Evolutionary conservation across 768 basidiomycete species (phyloP).

Genomic region (Chiua virens): DNA sequence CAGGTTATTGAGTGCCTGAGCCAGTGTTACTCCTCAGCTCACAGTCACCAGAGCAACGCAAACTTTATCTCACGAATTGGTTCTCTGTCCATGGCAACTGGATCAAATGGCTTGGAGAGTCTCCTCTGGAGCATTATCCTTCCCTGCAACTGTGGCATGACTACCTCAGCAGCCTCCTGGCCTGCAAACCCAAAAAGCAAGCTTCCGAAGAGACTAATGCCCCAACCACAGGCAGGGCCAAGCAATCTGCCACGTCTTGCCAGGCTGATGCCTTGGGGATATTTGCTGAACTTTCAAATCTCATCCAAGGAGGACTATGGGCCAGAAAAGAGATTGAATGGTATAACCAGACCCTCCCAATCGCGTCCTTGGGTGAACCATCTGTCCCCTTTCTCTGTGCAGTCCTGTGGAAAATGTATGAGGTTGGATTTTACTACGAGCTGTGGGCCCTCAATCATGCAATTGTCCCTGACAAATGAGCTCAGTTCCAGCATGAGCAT

Average conservation of each 20-base stretch:
- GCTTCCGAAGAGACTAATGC: too few relatives aligned
- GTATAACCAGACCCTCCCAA: too few relatives aligned
- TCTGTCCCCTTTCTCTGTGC: neutral
- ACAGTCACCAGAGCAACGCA: neutral
- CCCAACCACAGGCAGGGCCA: too few relatives aligned
- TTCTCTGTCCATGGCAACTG: neutral
- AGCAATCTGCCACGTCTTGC: too few relatives aligned
- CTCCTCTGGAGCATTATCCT: neutral
- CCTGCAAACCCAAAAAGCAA: neutral
- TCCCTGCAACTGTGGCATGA: slow-evolving; percentile 9
- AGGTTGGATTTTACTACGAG: slow-evolving; percentile 22
- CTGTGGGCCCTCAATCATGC: slow-evolving; percentile 12
- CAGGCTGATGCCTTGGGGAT: too few relatives aligned
- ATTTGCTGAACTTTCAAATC: too few relatives aligned
- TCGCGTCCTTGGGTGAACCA: neutral
- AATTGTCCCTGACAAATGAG: too few relatives aligned
- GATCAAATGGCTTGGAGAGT: slow-evolving; percentile 1
- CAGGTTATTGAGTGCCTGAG: slow-evolving; percentile 4
- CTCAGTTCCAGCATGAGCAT: too few relatives aligned
- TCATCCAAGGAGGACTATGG: too few relatives aligned
- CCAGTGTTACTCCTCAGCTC: neutral
- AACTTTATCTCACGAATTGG: slow-evolving; percentile 6
- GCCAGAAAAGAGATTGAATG: too few relatives aligned
- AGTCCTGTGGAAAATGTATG: slow-evolving; percentile 21
- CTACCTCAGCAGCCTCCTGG: slow-evolving; percentile 1